Base-by-base conservation (phyloP, 2,329 filamentous ascomycete genomes). In the Dactylellina leptospora region DNA sequence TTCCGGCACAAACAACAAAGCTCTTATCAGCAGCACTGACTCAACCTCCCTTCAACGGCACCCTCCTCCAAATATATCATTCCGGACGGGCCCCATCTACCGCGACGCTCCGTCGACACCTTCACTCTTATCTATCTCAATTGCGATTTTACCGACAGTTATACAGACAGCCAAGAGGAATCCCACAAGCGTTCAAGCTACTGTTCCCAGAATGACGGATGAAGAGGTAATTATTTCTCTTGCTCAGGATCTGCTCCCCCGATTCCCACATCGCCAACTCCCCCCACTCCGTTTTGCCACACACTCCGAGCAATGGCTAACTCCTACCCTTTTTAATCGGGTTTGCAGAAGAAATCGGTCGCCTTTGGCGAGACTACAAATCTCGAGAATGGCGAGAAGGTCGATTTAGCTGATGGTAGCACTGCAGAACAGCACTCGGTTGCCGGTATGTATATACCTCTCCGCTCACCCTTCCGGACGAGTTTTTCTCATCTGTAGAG, bases 1-100 rank as follows among this genome's bases (percentile, higher is more conserved):
- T 72, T 72, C 55, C 47, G 23, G 53, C 62, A 54, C 13, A 40
- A 50, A 60, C 59, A 72, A 63, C 58, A 63, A 72, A 72, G 59
- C 51, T 62, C 68, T 72, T 72, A 72, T 72, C 68, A 64, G 66
- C 66, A 62, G 51, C 36, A 64, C 42, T 72, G 68, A 72, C 68
- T 72, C 68, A 72, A 72, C 59, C 51, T 25, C 60, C 20, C 30
- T 25, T 44, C 61, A 58, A 55, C 47, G 42, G 56, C 28, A 40
- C 22, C 50, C 42, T 20, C 23, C 51, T 33, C 48, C 18, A 27
- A 38, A 56, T 55, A 42, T 13, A 55, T 22, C 20, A 22, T 33
- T 36, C 36, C 33, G 13, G n/a, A 33, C 36, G 22, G 36, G 22
- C 18, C 18, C 20, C 27, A 45, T 51, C 42, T 11, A 58, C 40